Conservation (phyloP, 2,329 filamentous ascomycete genomes). For the Ceratocystis albifundus region DNA sequence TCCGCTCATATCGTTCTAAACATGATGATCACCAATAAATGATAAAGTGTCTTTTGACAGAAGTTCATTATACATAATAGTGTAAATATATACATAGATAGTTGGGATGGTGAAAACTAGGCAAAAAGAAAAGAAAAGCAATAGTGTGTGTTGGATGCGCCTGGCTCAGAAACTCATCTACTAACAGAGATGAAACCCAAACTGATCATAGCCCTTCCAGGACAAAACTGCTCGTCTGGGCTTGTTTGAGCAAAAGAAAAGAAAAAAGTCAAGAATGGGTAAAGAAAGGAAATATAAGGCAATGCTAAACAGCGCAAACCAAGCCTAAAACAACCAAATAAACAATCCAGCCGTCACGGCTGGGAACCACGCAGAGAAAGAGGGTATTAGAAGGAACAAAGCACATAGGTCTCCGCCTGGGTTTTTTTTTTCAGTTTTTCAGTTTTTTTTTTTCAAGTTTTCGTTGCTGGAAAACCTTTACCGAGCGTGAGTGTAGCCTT, state of each 20-base stretch:
- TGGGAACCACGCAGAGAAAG: slow-evolving; percentile 1
- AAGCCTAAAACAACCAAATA: slow-evolving; percentile 12
- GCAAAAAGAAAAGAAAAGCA: slow-evolving; percentile 12
- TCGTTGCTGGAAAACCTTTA: neutral
- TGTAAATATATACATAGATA: too few relatives aligned
- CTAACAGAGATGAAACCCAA: too few relatives aligned
- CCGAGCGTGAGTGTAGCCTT: slow-evolving; percentile 4
- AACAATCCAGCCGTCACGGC: neutral
- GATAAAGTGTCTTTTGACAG: too few relatives aligned
- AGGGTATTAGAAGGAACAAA: slow-evolving; percentile 6
- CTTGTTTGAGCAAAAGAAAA: neutral
- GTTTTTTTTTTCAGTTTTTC: neutral
- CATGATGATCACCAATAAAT: too few relatives aligned
- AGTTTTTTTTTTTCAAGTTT: neutral
- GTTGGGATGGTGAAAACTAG: neutral
- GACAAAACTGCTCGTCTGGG: neutral
- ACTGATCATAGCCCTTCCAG: too few relatives aligned
- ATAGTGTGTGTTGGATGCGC: neutral
- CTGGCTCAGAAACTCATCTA: too few relatives aligned
- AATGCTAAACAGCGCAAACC: slow-evolving; percentile 7
- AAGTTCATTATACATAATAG: too few relatives aligned
- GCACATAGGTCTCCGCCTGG: neutral
- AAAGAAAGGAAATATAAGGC: neutral
- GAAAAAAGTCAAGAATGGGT: neutral
- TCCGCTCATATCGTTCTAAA: too few relatives aligned